A percentile compares a stretch with the other conserved stretches of the same genome.
Evolutionary conservation across 1,139 yeast species (phyloP).

Genomic region (Blastobotrys aristatus): DNA sequence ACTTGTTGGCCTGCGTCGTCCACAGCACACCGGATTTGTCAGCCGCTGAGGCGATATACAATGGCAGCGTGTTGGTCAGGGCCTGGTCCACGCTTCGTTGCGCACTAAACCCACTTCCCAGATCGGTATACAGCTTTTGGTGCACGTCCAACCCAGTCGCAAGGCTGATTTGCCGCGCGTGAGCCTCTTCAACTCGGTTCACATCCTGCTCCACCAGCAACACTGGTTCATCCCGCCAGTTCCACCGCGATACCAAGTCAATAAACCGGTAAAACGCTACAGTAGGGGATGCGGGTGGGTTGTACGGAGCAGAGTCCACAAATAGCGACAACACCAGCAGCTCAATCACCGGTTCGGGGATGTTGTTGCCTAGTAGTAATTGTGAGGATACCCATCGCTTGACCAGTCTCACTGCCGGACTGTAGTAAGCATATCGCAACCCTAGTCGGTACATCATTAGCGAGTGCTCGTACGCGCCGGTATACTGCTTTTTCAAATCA

Average conservation of each 20-base stretch:
- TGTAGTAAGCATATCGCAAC: constrained; percentile 66
- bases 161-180: constrained; percentile 22
- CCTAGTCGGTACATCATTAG: constrained; percentile 68
- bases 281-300: constrained; percentile 70
- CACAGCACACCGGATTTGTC: constrained; percentile 83
- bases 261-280: constrained; percentile 77
- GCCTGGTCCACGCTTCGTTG: constrained; percentile 76
- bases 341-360: constrained; percentile 76
- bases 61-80: constrained; percentile 62
- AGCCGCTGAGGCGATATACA: constrained; percentile 73
- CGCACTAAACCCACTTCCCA: constrained; percentile 58
- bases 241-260: constrained; percentile 74
- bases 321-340: constrained; percentile 78
- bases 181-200: constrained; percentile 38
- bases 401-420: constrained; percentile 77
- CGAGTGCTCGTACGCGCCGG: constrained; percentile 74
- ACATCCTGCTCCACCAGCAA: constrained; percentile 54
- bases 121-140: constrained; percentile 54
- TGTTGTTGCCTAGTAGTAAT: constrained; percentile 50
- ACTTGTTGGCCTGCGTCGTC: constrained; percentile 64
- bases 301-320: constrained; percentile 79
- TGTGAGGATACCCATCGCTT: constrained; percentile 70
- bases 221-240: constrained; percentile 87
- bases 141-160: constrained; percentile 56
- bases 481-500: constrained; percentile 48